Base-by-base conservation (phyloP, 2,329 filamentous ascomycete species). In the Diaporthe sp. region DNA sequence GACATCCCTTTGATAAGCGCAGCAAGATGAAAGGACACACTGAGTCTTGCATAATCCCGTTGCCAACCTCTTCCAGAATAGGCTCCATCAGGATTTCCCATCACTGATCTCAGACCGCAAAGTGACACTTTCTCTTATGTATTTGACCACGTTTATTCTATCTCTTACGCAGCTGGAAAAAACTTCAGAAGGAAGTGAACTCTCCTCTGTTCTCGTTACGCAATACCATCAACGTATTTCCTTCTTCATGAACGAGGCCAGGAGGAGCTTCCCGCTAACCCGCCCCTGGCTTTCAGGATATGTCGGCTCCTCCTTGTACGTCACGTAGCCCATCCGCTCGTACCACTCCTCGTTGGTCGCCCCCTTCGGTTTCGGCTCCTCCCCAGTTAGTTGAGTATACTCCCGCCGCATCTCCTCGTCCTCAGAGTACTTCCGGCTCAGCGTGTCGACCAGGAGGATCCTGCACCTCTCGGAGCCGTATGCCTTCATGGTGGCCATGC, bases 381-480 rank as follows among this genome's bases (percentile, higher is more conserved):
- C 10, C 4, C 71, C 71, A 6, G 60, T 69, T 15, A 64, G 25
- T 55, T 40, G 25, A 9, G 33, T 42, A 35, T 74, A 77, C 71
- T 70, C 40, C 2, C 45, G 60, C 55, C 76, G 60, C 30, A 45
- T 28, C 25, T 71, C 61, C 8, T 77, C 77, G 12, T 78, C 76
- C 22, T 78, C 75, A 5, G 67, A 67, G 66, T 78, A 78, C 42
- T 45, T 54, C 22, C 60, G 35, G 61, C 72, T 74, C 22, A 77
- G 13, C 0, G 77, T 75, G 22, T 73, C 73, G 12, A 78, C 17
- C 15, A 74, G 42, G 25, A 77, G 64, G 13, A 64, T 50, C 57
- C 33, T 71, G 69, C 76, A 78, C 10, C 61, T 40, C n/a, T 71
- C 58, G 2, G 76, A 77, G 17, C 77, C 77, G 30, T 77, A 77